Evolutionary conservation across 192 early-diverging fungal genomes (phyloP).

Genomic region (Geosiphon pyriformis): DNA sequence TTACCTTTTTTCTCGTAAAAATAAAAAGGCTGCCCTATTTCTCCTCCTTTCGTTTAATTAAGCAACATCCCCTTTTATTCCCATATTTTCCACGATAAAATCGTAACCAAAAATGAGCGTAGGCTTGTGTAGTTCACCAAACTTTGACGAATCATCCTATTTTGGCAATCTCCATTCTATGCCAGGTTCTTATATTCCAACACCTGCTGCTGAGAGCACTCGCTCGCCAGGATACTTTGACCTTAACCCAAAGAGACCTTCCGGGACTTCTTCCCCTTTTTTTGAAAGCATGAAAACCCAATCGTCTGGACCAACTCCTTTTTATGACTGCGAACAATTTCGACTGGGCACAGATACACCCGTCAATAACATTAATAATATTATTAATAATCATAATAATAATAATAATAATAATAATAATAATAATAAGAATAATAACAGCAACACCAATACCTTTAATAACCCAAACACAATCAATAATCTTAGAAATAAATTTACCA

Average conservation of each 20-base stretch:
- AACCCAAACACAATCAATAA: too few species aligned
- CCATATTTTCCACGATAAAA: too few species aligned
- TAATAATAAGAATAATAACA: too few species aligned
- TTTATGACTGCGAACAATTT: conserved; percentile 14
- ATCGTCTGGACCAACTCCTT: conserved; percentile 10
- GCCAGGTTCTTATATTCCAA: conserved; percentile 17
- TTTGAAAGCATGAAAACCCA: background rate
- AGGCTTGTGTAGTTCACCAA: conserved; percentile 7
- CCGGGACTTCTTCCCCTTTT: conserved; percentile 9
- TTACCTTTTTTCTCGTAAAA: too few species aligned
- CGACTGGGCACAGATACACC: background rate
- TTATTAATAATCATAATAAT: conserved; percentile 1
- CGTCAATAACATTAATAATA: background rate
- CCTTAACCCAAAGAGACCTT: conserved; percentile 6
- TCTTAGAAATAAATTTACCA: too few species aligned
- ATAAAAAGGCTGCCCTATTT: too few species aligned
- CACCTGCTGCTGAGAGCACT: background rate
- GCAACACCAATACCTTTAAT: too few species aligned
- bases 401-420: too few species aligned
- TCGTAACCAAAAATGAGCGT: conserved; percentile 21
- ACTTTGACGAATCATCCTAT: conserved; percentile 18
- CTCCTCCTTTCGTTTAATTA: too few species aligned
- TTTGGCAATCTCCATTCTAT: conserved; percentile 13
- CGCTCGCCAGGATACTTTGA: conserved; percentile 19
- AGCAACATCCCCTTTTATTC: too few species aligned